Base-by-base conservation (phyloP, 164 flowering plant species). In the Vitis riparia region DNA sequence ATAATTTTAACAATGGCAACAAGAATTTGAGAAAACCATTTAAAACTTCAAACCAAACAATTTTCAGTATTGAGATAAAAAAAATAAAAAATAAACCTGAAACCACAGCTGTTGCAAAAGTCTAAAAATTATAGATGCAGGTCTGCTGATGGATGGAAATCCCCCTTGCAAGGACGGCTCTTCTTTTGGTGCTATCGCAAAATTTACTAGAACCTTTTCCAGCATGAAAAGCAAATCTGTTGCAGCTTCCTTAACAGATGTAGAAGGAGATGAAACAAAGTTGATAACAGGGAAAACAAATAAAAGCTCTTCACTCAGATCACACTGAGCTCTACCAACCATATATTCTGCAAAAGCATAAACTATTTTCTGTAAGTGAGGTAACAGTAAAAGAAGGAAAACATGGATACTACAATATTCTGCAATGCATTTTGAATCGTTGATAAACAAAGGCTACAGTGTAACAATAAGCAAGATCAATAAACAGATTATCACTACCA, bases 181-280 rank as follows among this genome's bases (percentile, higher is more conserved):
- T 53, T 69, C 62, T 71, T 71, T 80, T 49, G 75, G 62, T 71
- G 77, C 62, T 56, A 50, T 50, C 72, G 76, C 69, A 52, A 85
- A 30, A 65, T 72, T 76, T 12, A 67, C 67, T 60, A 83, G 68
- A 56, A 64, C 71, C 79, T 80, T 86, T 75, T 85, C 91, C 73
- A 96, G 69, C 27, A 80, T 49, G 16, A 69, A 65, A 69, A 96
- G 89, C 67, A 93, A 78, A 66, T 88, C 86, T 65, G 84, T 71
- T 55, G 95, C 95, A 49, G 78, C 85, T 80, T 76, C 86, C 77
- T 88, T 95, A 51, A 92, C 75, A 65, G 81, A 83, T 73, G 76
- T 84, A 19, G 97, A 90, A 75, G 99, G 91, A 67, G 97, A 89
- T 15, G 98, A 86, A 73, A 90, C 76, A 58, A 96, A 86, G 69